Evolutionary conservation across 2,329 filamentous ascomycete species (phyloP).

Genomic region (Alternaria metachromatica): DNA sequence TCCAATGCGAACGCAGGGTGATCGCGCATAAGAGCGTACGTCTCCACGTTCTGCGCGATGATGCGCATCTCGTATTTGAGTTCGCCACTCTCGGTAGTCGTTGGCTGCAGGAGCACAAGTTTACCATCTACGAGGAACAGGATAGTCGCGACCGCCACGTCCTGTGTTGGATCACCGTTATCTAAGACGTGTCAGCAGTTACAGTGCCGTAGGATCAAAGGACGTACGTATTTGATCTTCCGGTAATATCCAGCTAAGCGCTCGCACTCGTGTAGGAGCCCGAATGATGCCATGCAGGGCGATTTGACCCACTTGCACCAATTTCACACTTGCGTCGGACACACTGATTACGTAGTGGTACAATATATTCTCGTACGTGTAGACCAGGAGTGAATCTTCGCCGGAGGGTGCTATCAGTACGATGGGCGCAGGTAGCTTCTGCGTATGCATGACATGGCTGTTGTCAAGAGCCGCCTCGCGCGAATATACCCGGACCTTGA

Average conservation of each 20-base stretch:
- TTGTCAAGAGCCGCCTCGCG: constrained; percentile 80
- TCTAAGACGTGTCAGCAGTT: constrained; percentile 49
- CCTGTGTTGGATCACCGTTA: constrained; percentile 92
- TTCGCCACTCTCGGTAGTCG: constrained; percentile 78
- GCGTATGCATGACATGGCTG: constrained; percentile 74
- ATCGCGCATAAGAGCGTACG: constrained; percentile 90
- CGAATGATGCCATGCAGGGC: constrained; percentile 95
- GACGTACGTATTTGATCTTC: constrained; percentile 79
- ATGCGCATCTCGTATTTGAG: constrained; percentile 99
- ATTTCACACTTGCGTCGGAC: constrained; percentile 71
- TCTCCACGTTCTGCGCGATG: constrained; percentile 94
- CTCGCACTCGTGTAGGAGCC: constrained; percentile 88
- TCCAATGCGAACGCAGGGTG: constrained; percentile 64
- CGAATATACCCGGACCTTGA: constrained; percentile 83
- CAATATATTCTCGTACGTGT: constrained; percentile 94
- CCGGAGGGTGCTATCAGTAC: constrained; percentile 88
- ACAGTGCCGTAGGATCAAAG: not conserved
- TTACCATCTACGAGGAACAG: constrained; percentile 98
- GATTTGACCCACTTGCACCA: constrained; percentile 96
- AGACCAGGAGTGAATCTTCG: constrained; percentile 92
- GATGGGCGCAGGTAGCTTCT: constrained; percentile 82
- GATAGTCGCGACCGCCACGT: constrained; percentile 91
- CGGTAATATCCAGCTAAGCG: constrained; percentile 93
- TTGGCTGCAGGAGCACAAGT: constrained; percentile 87
- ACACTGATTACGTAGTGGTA: constrained; percentile 92